phyloP scores from a whole-genome alignment of 805 yeast species.

The Candida loeiensis region DNA sequence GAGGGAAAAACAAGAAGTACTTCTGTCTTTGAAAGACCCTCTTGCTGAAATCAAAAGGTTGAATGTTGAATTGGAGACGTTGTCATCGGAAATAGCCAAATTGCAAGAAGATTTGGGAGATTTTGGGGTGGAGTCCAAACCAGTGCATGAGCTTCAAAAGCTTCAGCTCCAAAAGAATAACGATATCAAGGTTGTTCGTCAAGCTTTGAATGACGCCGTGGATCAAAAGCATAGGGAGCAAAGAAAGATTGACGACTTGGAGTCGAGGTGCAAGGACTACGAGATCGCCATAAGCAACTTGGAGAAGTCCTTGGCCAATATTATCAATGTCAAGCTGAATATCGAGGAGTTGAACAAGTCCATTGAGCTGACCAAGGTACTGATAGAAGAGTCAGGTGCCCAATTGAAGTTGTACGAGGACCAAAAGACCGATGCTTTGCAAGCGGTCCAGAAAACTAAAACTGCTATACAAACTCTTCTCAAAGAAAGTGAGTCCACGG shows the following conservation, averaged over 20 bases:
- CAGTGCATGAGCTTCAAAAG: constrained; percentile 46
- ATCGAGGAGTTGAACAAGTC: constrained; percentile 31
- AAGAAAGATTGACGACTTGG: constrained; percentile 43
- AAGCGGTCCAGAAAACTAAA: constrained; percentile 8
- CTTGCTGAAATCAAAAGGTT: constrained; percentile 34
- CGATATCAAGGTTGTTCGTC: constrained; percentile 41
- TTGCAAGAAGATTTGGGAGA: constrained; percentile 34
- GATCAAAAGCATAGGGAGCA: constrained; percentile 46
- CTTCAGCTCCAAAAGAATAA: constrained; percentile 34
- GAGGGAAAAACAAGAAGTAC: constrained; percentile 8
- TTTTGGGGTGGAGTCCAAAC: constrained; percentile 33
- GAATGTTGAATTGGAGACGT: constrained; percentile 24
- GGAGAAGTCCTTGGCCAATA: constrained; percentile 50
- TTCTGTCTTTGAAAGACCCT: constrained; percentile 22
- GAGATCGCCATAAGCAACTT: constrained; percentile 49
- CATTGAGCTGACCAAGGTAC: constrained; percentile 6
- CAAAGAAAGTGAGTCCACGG: constrained; percentile 3
- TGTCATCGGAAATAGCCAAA: constrained; percentile 23
- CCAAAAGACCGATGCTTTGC: constrained; percentile 6
- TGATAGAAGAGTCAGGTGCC: constrained; percentile 6
- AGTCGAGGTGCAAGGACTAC: constrained; percentile 51
- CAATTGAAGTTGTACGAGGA: constrained; percentile 16
- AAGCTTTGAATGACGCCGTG: constrained; percentile 20
- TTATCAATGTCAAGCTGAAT: constrained; percentile 35
- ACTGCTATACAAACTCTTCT: not conserved